These are phyloP conservation scores for Aureobasidium leucospermi DNA, from an alignment of 2,329 filamentous ascomycete species.

Conservation along the genomic window DNA sequence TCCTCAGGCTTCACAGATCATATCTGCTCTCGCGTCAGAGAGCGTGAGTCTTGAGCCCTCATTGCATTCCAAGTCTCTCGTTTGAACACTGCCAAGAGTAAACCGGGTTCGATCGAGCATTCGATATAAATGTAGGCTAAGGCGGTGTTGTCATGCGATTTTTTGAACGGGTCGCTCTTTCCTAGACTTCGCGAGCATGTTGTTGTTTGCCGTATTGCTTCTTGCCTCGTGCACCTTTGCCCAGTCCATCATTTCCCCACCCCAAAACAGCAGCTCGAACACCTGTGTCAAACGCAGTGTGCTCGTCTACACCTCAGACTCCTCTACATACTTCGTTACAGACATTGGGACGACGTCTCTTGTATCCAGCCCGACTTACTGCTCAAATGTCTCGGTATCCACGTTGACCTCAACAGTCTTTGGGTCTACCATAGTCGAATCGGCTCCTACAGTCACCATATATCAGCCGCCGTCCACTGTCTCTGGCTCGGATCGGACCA, in stretches of 20 bases:
- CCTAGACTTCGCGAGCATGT: background rate
- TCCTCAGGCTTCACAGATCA: background rate
- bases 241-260: background rate
- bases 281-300: background rate
- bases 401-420: background rate
- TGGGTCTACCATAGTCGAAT: background rate
- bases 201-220: background rate
- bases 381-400: background rate
- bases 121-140: background rate
- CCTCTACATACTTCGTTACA: background rate
- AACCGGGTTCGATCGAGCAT: no score
- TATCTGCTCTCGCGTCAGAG: background rate
- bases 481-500: no score
- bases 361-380: background rate
- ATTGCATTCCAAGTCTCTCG: background rate
- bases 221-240: background rate
- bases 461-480: no score
- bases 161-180: background rate
- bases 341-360: background rate
- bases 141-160: background rate
- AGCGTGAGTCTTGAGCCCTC: background rate
- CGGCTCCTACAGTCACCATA: no score
- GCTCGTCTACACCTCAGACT: background rate
- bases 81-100: background rate
- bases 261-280: no score